Evolutionary conservation across 192 early-diverging fungal species (phyloP), one percentile per base, ranked within the genome.

Genomic region (Globomyces pollinis-pini): DNA sequence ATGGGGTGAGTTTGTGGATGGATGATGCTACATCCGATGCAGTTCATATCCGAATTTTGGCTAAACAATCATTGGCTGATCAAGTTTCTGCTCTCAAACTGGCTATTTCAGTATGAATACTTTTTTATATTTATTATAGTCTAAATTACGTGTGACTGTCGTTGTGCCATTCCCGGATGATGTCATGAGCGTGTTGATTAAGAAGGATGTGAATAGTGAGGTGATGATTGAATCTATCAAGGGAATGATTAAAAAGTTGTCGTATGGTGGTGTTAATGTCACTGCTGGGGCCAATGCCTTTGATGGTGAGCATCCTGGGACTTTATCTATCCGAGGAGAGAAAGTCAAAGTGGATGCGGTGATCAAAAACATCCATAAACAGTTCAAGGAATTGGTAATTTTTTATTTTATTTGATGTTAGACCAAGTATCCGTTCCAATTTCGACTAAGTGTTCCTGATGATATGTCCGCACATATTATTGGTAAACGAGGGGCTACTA

Each of bases 401-500:
- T 6, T n/a, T 47, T 26, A 47, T 31, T 16, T 5, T 35, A 36
- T 41, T 3, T 20, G 26, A 47, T 33, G 54, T 52, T 81, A 88
- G 74, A 75, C 72, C 13, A 59, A 69, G 21, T 84, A 84, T 65
- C 71, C 73, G 12, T 84, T 59, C 20, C 50, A 56, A 24, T 53
- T 52, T 36, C 63, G 57, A 8, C 24, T 78, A 36, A 32, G 51
- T 13, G 31, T 81, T 38, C 61, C 60, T 1, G 45, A 68, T 23
- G 59, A 64, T 15, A 28, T 74, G 13, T 44, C 65, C 1, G 80
- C 87, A 32, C 76, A 84, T 50, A 78, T 93, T 26, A 90, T 93
- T 58, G 90, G 90, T 45, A 76, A 80, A 61, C 73, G 68, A 38
- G 90, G 90, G 16, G 50, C 72, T 0, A 90, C 81, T 21, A 88